Evolutionary conservation across 1,284 basidiomycete genomes (phyloP), one percentile per base, ranked within the genome.

Genomic region (Naganishia albida): DNA sequence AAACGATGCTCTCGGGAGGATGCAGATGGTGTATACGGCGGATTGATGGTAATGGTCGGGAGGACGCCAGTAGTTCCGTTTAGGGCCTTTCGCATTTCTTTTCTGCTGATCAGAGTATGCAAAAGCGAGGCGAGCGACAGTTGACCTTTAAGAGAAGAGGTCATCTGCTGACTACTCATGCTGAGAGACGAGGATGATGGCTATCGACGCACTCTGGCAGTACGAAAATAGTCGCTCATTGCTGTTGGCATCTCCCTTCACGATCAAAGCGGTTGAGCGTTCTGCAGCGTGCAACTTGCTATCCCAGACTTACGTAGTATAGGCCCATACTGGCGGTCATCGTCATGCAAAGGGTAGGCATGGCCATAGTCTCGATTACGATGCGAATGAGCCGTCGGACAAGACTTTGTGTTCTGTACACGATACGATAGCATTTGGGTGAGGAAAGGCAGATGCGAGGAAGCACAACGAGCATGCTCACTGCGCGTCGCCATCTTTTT

Each of bases 211-310:
- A 50, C 57, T 50, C 26, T 60, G 57, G 26, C 46, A 39, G 20
- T 60, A 60, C 20, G 57, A 60, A 10, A 60, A 60, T 4, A 50
- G 26, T 34, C 57, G 30, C 16, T 60, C 57, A 34, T 60, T 60
- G n/a, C 57, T 60, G 15, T 60, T 60, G 13, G 57, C 57, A 30
- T 60, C 57, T 7, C 57, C 57, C 57, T 60, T n/a, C 20, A 38
- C 3, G 6, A 20, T 8, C 30, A 18, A 34, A 16, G 39, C 12
- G n/a, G n/a, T 10, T 28, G 18, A 4, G 43, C 23, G 13, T 12
- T 23, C 3, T 60, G 7, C 12, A 8, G 6, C 15, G 7, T 3
- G 16, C 8, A 43, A 23, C 28, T 4, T 13, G 7, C 34, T 7
- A 12, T 53, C 51, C 18, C 12, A 15, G 2, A 40, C 57, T 30